phyloP scores from a whole-genome alignment of 1,284 basidiomycete genomes.

The Boletus smithii region DNA sequence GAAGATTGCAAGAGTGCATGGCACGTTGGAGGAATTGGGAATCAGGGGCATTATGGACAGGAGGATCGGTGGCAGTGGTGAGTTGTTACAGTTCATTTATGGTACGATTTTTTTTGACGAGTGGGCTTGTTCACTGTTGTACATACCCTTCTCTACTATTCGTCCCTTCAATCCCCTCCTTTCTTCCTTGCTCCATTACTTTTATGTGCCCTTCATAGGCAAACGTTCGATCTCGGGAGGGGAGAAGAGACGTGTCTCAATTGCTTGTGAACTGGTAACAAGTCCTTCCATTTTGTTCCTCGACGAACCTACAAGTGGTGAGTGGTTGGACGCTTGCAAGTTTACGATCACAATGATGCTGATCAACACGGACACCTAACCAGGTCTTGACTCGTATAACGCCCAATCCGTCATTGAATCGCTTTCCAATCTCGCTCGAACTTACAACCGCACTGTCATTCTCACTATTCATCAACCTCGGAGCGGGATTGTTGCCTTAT shows the following conservation, averaged over 20 bases:
- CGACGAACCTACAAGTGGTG: constrained; percentile 94
- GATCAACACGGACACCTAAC: neutral
- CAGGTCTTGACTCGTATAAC: constrained; percentile 92
- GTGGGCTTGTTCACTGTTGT: no score
- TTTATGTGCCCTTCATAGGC: constrained; percentile 41
- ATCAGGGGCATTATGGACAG: constrained; percentile 89
- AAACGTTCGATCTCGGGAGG: constrained; percentile 90
- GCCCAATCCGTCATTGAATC: constrained; percentile 93
- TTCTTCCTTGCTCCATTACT: neutral
- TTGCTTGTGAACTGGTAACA: constrained; percentile 98
- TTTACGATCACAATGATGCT: neutral
- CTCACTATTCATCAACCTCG: constrained; percentile 99
- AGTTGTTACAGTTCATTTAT: constrained; percentile 21
- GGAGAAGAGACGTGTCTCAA: constrained; percentile 92
- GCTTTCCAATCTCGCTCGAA: constrained; percentile 78
- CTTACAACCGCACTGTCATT: constrained; percentile 93
- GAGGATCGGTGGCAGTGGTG: constrained; percentile 83
- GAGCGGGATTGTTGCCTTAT: constrained; percentile 93
- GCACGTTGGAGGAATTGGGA: constrained; percentile 95
- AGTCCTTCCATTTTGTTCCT: constrained; percentile 94
- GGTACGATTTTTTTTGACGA: neutral
- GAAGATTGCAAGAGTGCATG: constrained; percentile 90
- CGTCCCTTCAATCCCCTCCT: no score
- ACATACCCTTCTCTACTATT: neutral
- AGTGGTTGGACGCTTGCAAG: constrained; percentile 24